Evolutionary conservation across 2,329 filamentous ascomycete genomes (phyloP).

Genomic region (Hypoxylon sp.): DNA sequence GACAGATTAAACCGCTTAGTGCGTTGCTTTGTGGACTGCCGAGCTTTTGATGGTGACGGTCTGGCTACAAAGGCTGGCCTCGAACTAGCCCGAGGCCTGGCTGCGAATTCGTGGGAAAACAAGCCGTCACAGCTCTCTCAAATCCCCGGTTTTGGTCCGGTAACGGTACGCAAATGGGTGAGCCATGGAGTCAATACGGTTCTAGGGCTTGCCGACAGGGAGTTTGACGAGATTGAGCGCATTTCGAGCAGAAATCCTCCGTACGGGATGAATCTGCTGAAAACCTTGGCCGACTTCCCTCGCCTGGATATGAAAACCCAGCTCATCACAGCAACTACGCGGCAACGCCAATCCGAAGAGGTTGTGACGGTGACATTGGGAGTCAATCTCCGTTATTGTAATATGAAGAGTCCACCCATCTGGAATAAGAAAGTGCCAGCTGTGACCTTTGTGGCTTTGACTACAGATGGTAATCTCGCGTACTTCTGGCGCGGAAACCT

Average conservation of each 20-base stretch:
- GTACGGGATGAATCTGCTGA: constrained; percentile 79
- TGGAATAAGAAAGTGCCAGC: constrained; percentile 78
- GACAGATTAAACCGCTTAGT: constrained; percentile 78
- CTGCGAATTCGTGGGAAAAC: constrained; percentile 84
- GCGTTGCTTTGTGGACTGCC: constrained; percentile 83
- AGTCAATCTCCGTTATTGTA: constrained; percentile 78
- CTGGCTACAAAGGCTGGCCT: constrained; percentile 77
- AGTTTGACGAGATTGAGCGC: constrained; percentile 81
- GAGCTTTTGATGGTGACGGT: constrained; percentile 73
- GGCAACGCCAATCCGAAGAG: constrained; percentile 55
- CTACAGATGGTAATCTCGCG: constrained; percentile 75
- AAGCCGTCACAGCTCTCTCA: constrained; percentile 86
- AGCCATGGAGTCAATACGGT: constrained; percentile 79
- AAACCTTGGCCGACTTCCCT: constrained; percentile 79
- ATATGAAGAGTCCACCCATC: constrained; percentile 70
- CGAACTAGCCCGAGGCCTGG: constrained; percentile 82
- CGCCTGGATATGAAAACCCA: constrained; percentile 61
- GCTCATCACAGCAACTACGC: constrained; percentile 55
- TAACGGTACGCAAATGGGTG: constrained; percentile 80
- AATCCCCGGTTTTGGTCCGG: constrained; percentile 82
- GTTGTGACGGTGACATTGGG: constrained; percentile 73
- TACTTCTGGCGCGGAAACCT: constrained; percentile 78
- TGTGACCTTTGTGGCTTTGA: constrained; percentile 81
- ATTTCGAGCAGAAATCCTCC: constrained; percentile 85
- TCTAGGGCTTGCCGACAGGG: constrained; percentile 75